phyloP scores from a whole-genome alignment of 768 basidiomycete genomes.

The Kondoa subrosea region DNA sequence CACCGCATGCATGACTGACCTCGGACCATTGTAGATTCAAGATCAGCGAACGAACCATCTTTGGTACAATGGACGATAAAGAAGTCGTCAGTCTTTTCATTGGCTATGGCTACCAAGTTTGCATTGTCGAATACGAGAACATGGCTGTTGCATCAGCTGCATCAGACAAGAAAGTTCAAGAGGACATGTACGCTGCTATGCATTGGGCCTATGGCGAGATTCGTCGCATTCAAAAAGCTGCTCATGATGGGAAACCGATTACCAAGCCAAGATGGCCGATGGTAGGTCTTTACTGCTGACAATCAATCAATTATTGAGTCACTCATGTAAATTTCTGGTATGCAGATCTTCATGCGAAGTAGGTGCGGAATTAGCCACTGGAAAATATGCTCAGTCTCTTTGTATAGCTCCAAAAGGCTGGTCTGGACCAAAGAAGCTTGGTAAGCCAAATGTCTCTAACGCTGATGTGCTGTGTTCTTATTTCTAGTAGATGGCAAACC shows the following conservation, averaged over 20 bases:
- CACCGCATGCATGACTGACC: no score
- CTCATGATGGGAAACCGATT: conserved; percentile 56
- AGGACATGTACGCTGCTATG: conserved; percentile 61
- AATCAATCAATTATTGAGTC: no score
- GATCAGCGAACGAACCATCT: conserved; percentile 77
- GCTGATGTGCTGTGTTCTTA: no score
- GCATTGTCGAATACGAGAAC: conserved; percentile 48
- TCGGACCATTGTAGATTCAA: no score
- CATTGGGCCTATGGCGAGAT: conserved; percentile 42
- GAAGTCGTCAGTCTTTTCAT: conserved; percentile 58
- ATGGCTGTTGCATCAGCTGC: conserved; percentile 25
- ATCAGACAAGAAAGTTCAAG: conserved; percentile 40
- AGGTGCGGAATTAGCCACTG: no score
- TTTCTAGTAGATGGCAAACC: background rate
- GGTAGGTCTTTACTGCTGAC: conserved; percentile 63
- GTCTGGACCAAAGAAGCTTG: conserved; percentile 24
- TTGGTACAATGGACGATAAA: conserved; percentile 76
- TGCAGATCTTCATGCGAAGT: no score
- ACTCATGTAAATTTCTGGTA: no score
- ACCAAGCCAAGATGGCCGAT: conserved; percentile 84
- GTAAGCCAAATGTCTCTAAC: conserved; percentile 7
- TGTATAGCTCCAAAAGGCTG: conserved; percentile 50
- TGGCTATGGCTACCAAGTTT: conserved; percentile 61
- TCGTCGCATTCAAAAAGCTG: conserved; percentile 55
- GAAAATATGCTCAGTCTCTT: no score